Evolutionary conservation across 2,329 filamentous ascomycete genomes (phyloP), one percentile per base, ranked within the genome.

Genomic region (Rhynchosporium agropyri): DNA sequence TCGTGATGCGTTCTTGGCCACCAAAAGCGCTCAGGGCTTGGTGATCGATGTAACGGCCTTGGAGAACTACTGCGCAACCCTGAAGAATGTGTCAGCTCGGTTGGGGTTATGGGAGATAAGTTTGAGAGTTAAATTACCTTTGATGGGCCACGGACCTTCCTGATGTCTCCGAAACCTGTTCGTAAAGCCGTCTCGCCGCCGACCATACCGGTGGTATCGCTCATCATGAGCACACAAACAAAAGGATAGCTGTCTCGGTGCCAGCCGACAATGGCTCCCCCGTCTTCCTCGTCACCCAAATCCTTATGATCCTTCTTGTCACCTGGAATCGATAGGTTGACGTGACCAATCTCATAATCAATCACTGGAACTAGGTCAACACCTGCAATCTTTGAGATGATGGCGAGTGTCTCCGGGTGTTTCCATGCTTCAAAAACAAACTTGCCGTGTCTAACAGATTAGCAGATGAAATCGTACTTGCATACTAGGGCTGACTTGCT

Each of bases 401-500:
- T 80, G 8, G 76, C 74, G 3, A 86, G 78, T 2, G 82, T 80
- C 56, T 84, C 79, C 0, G 84, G 81, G 53, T 79, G 79, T 61
- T 80, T 83, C 85, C 84, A 88, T 2, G 82, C 82, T 62, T 83
- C 83, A 68, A 88, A 87, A 4, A 84, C 81, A 67, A 90, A 90
- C 0, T 86, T 86, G 1, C 86, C 86, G 69, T 83, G 82, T 63
- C 83, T 85, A 63, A 20, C 26, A 29, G 10, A 60, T 71, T 60
- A 72, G 67, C 45, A 31, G 29, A 26, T 33, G 20, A 36, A 36
- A 54, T 61, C 43, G 38, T 68, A 48, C 29, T 4, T 28, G 3
- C 67, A 50, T 36, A 40, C 42, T 1, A 20, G 59, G 38, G 28
- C 13, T 8, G 28, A 78, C 82, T 77, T 77, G 88, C 83, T 83